Percentiles rank a stretch among this genome's conserved stretches.
These are phyloP conservation scores for Zymoseptoria ardabiliae DNA, from an alignment of 2,329 filamentous ascomycete genomes.

Conservation along the genomic window DNA sequence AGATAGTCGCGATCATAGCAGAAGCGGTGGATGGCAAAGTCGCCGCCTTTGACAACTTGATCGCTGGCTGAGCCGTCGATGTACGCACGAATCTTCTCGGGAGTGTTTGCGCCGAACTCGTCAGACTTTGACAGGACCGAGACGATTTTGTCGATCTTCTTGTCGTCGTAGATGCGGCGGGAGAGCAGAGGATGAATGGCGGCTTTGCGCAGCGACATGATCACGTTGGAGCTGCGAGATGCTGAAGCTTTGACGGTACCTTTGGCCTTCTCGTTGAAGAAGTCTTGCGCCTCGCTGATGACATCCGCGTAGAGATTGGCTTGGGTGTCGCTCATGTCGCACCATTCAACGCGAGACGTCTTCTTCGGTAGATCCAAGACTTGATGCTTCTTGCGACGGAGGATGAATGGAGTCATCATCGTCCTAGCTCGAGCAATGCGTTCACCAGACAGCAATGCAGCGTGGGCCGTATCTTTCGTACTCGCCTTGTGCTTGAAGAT, in stretches of 20 bases:
- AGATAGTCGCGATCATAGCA: conserved; percentile 50
- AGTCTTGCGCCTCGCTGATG: conserved; percentile 54
- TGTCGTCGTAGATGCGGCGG: conserved; percentile 69
- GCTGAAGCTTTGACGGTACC: conserved; percentile 48
- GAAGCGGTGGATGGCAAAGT: conserved; percentile 55
- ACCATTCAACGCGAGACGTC: conserved; percentile 68
- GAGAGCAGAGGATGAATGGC: conserved; percentile 88
- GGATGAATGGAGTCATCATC: conserved; percentile 90
- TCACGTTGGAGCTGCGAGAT: conserved; percentile 31
- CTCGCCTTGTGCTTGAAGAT: conserved; percentile 91
- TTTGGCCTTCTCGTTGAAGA: conserved; percentile 51
- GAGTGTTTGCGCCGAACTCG: conserved; percentile 28
- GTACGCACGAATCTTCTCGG: conserved; percentile 46
- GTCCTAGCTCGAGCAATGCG: conserved; percentile 79
- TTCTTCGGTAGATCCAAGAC: conserved; percentile 76
- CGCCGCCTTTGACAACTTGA: conserved; percentile 66
- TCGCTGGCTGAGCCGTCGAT: conserved; percentile 65
- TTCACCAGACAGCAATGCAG: conserved; percentile 76
- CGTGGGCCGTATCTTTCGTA: conserved; percentile 67
- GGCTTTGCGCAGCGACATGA: conserved; percentile 88
- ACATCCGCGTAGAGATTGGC: conserved; percentile 64
- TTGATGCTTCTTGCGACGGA: conserved; percentile 88
- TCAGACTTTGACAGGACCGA: conserved; percentile 23
- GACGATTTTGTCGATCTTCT: conserved; percentile 64
- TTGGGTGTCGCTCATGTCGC: conserved; percentile 68